Percentiles rank a stretch among this genome's conserved stretches.
phyloP scores from a whole-genome alignment of 73 alveolate genomes.

The Paramecium sexaurelia region DNA sequence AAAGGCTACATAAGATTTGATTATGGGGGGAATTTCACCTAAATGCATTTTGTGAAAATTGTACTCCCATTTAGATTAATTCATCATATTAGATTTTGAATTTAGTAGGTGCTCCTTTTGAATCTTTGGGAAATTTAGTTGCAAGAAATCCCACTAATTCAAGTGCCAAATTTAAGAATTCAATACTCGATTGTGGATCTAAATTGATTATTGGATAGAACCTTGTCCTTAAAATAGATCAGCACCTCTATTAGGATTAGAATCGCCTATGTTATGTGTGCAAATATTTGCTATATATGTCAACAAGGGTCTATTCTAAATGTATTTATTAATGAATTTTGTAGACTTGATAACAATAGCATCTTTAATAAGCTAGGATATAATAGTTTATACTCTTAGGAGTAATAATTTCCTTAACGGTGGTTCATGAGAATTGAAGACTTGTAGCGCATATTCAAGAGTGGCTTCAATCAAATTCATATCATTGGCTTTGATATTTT shows the following conservation, averaged over 20 bases:
- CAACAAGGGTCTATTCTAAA: background rate
- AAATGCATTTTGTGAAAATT: background rate
- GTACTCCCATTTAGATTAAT: conserved; percentile 39
- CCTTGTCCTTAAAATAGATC: conserved; percentile 34
- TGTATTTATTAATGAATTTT: background rate
- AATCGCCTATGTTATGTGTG: conserved; percentile 18
- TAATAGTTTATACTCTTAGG: background rate
- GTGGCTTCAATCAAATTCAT: background rate
- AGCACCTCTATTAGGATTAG: background rate
- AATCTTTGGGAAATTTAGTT: background rate
- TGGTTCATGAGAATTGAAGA: background rate
- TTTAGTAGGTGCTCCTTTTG: conserved; percentile 26
- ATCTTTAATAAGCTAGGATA: conserved; percentile 25
- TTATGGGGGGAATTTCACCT: background rate
- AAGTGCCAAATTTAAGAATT: conserved; percentile 4
- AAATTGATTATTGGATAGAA: background rate
- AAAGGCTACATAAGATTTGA: background rate
- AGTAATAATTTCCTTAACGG: conserved; percentile 11
- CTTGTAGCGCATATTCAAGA: background rate
- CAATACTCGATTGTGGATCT: conserved; percentile 16
- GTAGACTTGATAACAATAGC: background rate
- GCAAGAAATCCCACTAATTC: conserved; percentile 22
- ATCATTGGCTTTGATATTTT: background rate
- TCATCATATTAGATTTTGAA: conserved; percentile 46
- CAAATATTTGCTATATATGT: background rate